Percentiles rank a stretch among this genome's conserved stretches.
Conservation (phyloP, 2,329 filamentous ascomycete species). For the Colletotrichum sidae region DNA sequence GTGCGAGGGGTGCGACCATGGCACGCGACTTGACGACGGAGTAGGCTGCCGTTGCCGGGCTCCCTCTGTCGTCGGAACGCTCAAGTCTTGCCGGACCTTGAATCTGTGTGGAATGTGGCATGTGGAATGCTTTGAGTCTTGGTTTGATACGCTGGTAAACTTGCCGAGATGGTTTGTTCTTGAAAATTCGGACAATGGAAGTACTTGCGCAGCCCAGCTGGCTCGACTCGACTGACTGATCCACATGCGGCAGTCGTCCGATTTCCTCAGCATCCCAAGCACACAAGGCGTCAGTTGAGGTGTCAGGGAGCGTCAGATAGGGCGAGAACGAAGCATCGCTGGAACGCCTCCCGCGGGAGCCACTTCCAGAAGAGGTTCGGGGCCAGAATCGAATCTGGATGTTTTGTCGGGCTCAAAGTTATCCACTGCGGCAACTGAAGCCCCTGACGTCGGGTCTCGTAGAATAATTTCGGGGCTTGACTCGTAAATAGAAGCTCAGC, state of each 20-base stretch:
- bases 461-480: slow-evolving; percentile 32
- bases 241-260: slow-evolving; percentile 27
- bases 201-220: slow-evolving; percentile 17
- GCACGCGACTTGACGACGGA: slow-evolving; percentile 5
- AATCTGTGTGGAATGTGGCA: slow-evolving; percentile 28
- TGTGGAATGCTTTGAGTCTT: slow-evolving; percentile 24
- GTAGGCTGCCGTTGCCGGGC: slow-evolving; percentile 13
- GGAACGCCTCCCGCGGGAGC: slow-evolving; percentile 13
- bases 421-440: too few species aligned
- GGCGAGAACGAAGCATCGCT: slow-evolving; percentile 13
- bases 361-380: too few species aligned
- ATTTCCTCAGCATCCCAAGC: slow-evolving; percentile 24
- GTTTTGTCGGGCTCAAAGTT: too few species aligned
- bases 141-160: slow-evolving; percentile 30
- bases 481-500: slow-evolving; percentile 29
- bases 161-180: slow-evolving; percentile 16
- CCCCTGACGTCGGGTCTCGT: slow-evolving; percentile 2
- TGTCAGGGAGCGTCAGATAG: slow-evolving; percentile 23
- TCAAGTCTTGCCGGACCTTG: not conserved
- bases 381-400: too few species aligned
- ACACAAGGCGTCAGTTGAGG: slow-evolving; percentile 33
- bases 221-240: slow-evolving; percentile 5
- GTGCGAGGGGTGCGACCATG: slow-evolving; percentile 14
- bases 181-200: not conserved
- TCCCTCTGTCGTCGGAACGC: not conserved